Evolutionary conservation across 1,139 yeast species (phyloP).

Genomic region (Yamadazyma epiphylla): DNA sequence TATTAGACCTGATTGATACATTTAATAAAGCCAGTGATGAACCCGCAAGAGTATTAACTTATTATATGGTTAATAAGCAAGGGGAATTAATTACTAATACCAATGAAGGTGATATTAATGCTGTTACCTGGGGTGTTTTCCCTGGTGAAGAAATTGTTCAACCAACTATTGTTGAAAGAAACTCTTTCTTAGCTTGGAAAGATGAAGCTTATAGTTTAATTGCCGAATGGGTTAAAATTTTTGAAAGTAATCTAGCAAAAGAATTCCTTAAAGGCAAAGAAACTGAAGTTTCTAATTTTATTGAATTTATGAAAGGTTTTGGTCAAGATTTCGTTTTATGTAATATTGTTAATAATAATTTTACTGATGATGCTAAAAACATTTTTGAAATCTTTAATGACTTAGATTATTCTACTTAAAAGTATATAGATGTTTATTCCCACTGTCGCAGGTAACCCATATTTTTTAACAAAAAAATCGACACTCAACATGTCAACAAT

Average conservation of each 20-base stretch:
- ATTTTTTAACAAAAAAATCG: slow-evolving; percentile 8
- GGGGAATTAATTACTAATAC: slow-evolving; percentile 67
- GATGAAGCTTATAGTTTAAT: slow-evolving; percentile 88
- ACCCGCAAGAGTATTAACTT: slow-evolving; percentile 52
- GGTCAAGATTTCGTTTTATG: slow-evolving; percentile 56
- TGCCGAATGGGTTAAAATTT: slow-evolving; percentile 71
- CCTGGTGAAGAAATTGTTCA: slow-evolving; percentile 90
- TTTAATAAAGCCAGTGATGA: slow-evolving; percentile 42
- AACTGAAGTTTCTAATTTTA: slow-evolving; percentile 21
- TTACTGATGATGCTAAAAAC: slow-evolving; percentile 45
- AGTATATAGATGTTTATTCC: too few relatives aligned
- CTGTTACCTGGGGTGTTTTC: slow-evolving; percentile 97
- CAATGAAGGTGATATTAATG: slow-evolving; percentile 75
- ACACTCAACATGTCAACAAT: slow-evolving; percentile 16
- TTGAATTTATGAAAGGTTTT: slow-evolving; percentile 34
- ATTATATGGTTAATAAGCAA: slow-evolving; percentile 67
- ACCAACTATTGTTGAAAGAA: slow-evolving; percentile 89
- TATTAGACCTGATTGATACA: slow-evolving; percentile 33
- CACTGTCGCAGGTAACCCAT: slow-evolving; percentile 30
- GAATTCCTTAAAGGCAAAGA: slow-evolving; percentile 23
- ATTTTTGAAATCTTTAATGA: slow-evolving; percentile 41
- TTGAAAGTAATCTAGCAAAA: slow-evolving; percentile 35
- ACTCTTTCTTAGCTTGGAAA: slow-evolving; percentile 92
- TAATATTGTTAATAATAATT: slow-evolving; percentile 90
- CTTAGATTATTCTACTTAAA: too few relatives aligned